Percentiles rank a stretch among this genome's conserved stretches.
phyloP scores from a whole-genome alignment of 371 early-diverging fungal genomes.

The Mortierella sp. region DNA sequence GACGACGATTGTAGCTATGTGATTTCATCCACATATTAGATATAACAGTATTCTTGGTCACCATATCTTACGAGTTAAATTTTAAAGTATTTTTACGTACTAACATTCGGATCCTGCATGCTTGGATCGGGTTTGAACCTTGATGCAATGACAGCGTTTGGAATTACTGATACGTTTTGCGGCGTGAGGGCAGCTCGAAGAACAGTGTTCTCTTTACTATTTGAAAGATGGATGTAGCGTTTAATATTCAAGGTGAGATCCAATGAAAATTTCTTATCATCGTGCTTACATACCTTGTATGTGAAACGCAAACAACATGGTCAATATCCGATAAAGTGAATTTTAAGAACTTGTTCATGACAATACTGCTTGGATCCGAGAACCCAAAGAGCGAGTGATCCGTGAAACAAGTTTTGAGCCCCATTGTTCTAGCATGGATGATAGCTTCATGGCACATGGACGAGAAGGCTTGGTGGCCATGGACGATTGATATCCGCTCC shows the following conservation, averaged over 20 bases:
- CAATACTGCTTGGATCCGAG: constrained; percentile 92
- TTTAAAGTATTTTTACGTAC: constrained; percentile 59
- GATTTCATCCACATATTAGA: not conserved
- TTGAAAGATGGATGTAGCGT: not conserved
- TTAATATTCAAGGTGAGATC: not conserved
- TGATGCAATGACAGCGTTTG: constrained; percentile 96
- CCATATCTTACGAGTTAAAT: not conserved
- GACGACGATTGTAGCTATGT: constrained; percentile 91
- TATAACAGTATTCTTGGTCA: not conserved
- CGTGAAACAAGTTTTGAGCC: constrained; percentile 96
- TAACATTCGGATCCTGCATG: constrained; percentile 81
- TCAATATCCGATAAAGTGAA: constrained; percentile 96
- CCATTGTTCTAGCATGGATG: constrained; percentile 96
- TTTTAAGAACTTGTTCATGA: constrained; percentile 95
- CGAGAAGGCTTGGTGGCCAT: constrained; percentile 98
- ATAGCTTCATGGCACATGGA: constrained; percentile 96
- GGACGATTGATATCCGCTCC: constrained; percentile 96
- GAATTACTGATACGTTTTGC: constrained; percentile 96
- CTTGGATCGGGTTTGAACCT: constrained; percentile 91
- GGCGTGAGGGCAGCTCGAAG: constrained; percentile 93
- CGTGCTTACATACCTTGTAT: constrained; percentile 79
- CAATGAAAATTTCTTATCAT: not conserved
- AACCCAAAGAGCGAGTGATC: constrained; percentile 99
- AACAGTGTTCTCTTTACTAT: constrained; percentile 97
- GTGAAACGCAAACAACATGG: constrained; percentile 98